A percentile compares a stretch with the other conserved stretches of the same genome.
phyloP scores from a whole-genome alignment of 495 filamentous ascomycete species.

The Xanthoparmelia taractica region DNA sequence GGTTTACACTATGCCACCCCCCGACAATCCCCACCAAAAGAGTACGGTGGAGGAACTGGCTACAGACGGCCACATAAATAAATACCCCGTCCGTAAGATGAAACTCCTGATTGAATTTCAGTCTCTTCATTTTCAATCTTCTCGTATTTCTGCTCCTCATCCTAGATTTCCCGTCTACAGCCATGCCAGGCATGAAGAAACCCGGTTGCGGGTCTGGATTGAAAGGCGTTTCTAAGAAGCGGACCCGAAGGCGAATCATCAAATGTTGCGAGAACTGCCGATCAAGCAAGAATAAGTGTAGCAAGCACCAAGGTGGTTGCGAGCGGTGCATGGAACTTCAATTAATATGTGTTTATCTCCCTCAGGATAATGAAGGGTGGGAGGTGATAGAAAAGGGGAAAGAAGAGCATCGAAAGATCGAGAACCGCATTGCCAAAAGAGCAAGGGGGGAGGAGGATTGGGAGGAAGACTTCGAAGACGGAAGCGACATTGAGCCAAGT shows the following conservation, averaged over 20 bases:
- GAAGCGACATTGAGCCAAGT: constrained; percentile 26
- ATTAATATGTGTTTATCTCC: neutral
- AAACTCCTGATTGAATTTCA: neutral
- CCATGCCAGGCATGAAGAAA: neutral
- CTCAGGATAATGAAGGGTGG: neutral
- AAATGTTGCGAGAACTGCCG: constrained; percentile 39
- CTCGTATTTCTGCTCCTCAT: neutral
- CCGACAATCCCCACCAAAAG: neutral
- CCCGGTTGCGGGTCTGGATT: neutral
- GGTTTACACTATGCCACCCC: neutral
- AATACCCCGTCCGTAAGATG: neutral
- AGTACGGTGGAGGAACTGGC: neutral
- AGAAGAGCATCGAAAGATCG: neutral
- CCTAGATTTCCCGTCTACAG: neutral
- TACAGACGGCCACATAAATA: neutral
- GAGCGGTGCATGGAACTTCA: neutral
- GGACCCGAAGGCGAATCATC: neutral
- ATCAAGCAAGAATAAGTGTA: constrained; percentile 10
- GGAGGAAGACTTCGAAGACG: constrained; percentile 15
- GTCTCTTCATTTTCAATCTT: neutral
- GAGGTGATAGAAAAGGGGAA: neutral
- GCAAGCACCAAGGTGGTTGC: neutral
- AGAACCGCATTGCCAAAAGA: neutral
- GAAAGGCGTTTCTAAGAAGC: neutral
- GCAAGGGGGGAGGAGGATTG: neutral